A percentile compares a stretch with the other conserved stretches of the same genome.
phyloP scores from a whole-genome alignment of 768 basidiomycete genomes.

The Auriscalpium microsporum region DNA sequence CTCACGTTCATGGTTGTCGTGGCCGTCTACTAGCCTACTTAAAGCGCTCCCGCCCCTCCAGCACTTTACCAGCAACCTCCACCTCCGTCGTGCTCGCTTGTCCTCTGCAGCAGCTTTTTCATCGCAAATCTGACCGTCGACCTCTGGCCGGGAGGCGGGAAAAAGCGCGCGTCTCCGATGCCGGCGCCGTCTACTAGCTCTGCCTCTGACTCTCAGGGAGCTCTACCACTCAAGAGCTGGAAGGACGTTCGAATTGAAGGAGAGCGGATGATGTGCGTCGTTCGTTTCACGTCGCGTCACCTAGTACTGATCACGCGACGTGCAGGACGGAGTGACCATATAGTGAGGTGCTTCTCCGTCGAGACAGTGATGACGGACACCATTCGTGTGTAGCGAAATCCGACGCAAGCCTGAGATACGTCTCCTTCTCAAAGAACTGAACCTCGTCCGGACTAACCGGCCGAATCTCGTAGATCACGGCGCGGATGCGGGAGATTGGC shows the following conservation, averaged over 20 bases:
- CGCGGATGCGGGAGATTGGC: constrained; percentile 39
- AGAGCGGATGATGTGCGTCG: constrained; percentile 32
- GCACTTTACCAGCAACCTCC: not conserved
- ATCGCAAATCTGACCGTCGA: constrained; percentile 31
- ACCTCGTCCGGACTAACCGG: not conserved
- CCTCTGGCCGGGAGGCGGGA: constrained; percentile 16
- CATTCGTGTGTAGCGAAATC: constrained; percentile 26
- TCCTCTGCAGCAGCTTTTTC: not conserved
- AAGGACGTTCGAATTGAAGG: constrained; percentile 32
- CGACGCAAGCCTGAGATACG: constrained; percentile 40
- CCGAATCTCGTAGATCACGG: constrained; percentile 26
- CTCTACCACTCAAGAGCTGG: constrained; percentile 21
- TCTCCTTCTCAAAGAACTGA: constrained; percentile 30
- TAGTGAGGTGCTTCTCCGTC: constrained; percentile 17
- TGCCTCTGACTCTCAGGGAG: constrained; percentile 4
- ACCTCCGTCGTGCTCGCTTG: too few species aligned
- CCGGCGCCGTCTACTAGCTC: constrained; percentile 18
- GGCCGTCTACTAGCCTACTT: not conserved
- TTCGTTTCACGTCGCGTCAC: not conserved
- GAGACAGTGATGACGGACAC: not conserved
- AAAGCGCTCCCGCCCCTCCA: not conserved
- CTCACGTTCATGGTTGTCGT: too few species aligned
- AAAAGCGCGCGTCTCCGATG: constrained; percentile 25
- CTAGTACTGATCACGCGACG: not conserved
- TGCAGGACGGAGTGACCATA: constrained; percentile 22